Percentiles rank a stretch among this genome's conserved stretches.
These are phyloP conservation scores for Apiospora saccharicola DNA, from an alignment of 2,329 filamentous ascomycete species.

Conservation along the genomic window DNA sequence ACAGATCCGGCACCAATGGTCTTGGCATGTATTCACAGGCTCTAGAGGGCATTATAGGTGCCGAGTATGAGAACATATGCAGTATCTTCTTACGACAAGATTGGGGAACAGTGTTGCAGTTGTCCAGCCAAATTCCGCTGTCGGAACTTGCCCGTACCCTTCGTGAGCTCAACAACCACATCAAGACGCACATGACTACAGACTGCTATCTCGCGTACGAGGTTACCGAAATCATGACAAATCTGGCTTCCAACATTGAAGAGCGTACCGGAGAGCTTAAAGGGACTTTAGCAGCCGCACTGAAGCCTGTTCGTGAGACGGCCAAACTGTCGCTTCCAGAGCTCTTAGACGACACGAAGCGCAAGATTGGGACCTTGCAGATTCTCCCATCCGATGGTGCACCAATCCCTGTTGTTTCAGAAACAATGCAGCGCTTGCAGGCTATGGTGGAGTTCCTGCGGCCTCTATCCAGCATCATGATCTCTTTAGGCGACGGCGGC, in stretches of 20 bases:
- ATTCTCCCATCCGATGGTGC: slow-evolving; percentile 80
- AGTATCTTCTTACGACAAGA: slow-evolving; percentile 86
- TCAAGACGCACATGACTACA: slow-evolving; percentile 83
- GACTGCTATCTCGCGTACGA: slow-evolving; percentile 97
- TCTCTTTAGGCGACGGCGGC: slow-evolving; percentile 90
- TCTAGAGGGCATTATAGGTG: slow-evolving; percentile 84
- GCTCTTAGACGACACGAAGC: slow-evolving; percentile 82
- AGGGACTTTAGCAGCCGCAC: slow-evolving; percentile 78
- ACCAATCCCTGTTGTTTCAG: slow-evolving; percentile 77
- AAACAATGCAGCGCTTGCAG: slow-evolving; percentile 86
- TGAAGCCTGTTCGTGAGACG: slow-evolving; percentile 91
- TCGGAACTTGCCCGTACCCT: slow-evolving; percentile 85
- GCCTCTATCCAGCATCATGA: slow-evolving; percentile 87
- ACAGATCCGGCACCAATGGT: slow-evolving; percentile 87
- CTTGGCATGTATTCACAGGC: slow-evolving; percentile 89
- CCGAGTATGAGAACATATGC: slow-evolving; percentile 91
- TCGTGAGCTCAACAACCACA: slow-evolving; percentile 87
- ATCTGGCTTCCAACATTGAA: slow-evolving; percentile 80
- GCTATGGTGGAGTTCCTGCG: slow-evolving; percentile 86
- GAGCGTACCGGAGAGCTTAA: slow-evolving; percentile 87
- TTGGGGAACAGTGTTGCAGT: slow-evolving; percentile 80
- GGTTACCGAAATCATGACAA: slow-evolving; percentile 88
- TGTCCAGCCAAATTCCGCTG: slow-evolving; percentile 80
- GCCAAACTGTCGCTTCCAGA: slow-evolving; percentile 86
- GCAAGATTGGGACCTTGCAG: slow-evolving; percentile 70